Conservation (phyloP, 495 filamentous ascomycete species). For the Acidomyces sp. region DNA sequence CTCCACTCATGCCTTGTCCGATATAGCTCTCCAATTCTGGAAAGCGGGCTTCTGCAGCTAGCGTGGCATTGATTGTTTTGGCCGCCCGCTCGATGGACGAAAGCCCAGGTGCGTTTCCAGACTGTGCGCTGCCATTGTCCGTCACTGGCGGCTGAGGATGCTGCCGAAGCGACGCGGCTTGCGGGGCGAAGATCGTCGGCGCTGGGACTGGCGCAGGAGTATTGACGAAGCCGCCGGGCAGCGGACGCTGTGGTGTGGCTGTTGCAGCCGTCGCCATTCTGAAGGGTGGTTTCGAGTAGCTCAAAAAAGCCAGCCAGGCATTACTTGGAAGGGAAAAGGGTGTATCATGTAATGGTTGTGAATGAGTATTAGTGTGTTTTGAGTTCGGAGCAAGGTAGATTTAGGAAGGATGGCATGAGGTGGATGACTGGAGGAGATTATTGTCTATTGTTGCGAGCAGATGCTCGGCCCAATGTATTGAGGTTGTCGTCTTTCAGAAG, state of each 20-base stretch:
- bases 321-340: slow-evolving; percentile 6
- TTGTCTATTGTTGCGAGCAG: too few species aligned
- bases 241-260: slow-evolving; percentile 22
- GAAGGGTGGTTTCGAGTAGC: background rate
- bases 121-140: slow-evolving; percentile 13
- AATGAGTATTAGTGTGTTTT: too few species aligned
- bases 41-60: slow-evolving; percentile 63
- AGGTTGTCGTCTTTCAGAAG: too few species aligned
- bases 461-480: too few species aligned
- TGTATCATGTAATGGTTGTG: too few species aligned
- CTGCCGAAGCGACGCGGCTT: slow-evolving; percentile 16
- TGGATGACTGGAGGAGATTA: too few species aligned
- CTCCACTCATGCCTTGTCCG: slow-evolving; percentile 74
- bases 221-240: slow-evolving; percentile 27
- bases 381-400: too few species aligned
- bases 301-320: slow-evolving; percentile 5
- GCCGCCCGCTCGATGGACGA: slow-evolving; percentile 68
- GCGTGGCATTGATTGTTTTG: slow-evolving; percentile 64
- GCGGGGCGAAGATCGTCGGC: slow-evolving; percentile 19
- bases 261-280: too few species aligned
- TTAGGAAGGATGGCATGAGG: too few species aligned
- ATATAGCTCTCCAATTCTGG: slow-evolving; percentile 84
- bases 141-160: slow-evolving; percentile 10
- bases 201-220: slow-evolving; percentile 24
- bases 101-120: slow-evolving; percentile 21